Evolutionary conservation across 441 rosid species (phyloP), one percentile per base, ranked within the genome.

Genomic region (Pelargonium hybrid): DNA sequence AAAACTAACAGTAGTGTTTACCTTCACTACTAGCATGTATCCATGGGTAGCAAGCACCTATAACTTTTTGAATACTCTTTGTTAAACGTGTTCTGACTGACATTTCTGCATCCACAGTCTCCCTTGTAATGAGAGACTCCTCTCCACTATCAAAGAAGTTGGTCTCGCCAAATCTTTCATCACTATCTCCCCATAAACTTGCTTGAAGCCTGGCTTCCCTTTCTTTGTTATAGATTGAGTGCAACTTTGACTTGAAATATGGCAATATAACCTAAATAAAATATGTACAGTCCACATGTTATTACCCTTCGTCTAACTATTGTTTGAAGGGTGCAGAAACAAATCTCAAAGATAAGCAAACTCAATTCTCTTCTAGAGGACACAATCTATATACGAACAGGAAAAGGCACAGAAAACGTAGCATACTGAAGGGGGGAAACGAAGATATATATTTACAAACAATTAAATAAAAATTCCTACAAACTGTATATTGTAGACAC

Each of bases 151-250:
- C 82, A 67, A 86, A 73, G 70, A 68, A 82, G 68, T 85, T 86
- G 67, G 78, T 71, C 74, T 80, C 88, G 66, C 81, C 87, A 71
- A 90, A 82, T 70, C 85, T 80, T 76, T 83, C 93, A 69, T 82
- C 96, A 18, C 76, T 87, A 73, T 82, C 71, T 74, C 99, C 99
- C 99, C 99, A 94, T 72, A 94, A 85, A 76, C 97, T 94, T 62
- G 91, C 94, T 74, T 88, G 89, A 76, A 92, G 94, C 81, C 93
- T 88, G 56, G 95, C 95, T 84, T 94, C 98, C 87, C 98, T 92
- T 87, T 94, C 96, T 82, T 81, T 90, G 82, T 89, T 89, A 83
- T 94, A 94, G 63, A 89, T 73, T 3, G 99, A 88, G 79, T 89
- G 87, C 84, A 94, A 78, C 80, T 92, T 94, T 31, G 97, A 90